phyloP scores from a whole-genome alignment of 768 basidiomycete genomes.

The Boletus sp. region DNA sequence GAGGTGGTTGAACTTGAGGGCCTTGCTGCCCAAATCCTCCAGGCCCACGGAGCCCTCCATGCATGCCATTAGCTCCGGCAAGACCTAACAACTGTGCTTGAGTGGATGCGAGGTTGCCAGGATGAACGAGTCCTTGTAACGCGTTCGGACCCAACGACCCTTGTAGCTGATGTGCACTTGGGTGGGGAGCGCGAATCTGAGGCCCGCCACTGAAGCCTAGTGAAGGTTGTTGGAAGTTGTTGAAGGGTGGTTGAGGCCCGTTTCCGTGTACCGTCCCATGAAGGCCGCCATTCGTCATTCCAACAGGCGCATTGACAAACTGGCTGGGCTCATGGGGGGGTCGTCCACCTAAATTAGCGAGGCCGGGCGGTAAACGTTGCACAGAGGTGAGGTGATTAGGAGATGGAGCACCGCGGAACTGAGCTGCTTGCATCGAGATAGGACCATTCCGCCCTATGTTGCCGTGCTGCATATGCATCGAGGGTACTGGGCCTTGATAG shows the following conservation, averaged over 20 bases:
- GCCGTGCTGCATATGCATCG: constrained; percentile 54
- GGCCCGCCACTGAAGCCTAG: constrained; percentile 43
- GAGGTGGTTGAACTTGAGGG: constrained; percentile 31
- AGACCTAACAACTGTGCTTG: constrained; percentile 47
- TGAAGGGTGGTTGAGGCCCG: constrained; percentile 50
- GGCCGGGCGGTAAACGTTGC: constrained; percentile 73
- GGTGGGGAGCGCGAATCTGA: constrained; percentile 51
- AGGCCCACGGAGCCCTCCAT: constrained; percentile 46
- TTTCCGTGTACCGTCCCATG: constrained; percentile 49
- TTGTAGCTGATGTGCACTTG: constrained; percentile 47
- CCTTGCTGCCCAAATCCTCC: constrained; percentile 39
- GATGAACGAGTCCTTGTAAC: constrained; percentile 53
- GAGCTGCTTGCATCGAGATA: constrained; percentile 56
- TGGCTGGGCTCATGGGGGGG: constrained; percentile 79
- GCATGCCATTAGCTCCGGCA: constrained; percentile 43
- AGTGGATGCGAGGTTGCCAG: constrained; percentile 51
- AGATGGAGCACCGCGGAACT: constrained; percentile 70
- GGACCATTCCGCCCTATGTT: constrained; percentile 48
- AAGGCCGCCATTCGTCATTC: constrained; percentile 46
- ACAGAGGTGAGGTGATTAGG: constrained; percentile 50
- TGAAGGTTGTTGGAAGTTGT: constrained; percentile 48
- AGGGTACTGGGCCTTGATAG: constrained; percentile 48
- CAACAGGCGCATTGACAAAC: constrained; percentile 43
- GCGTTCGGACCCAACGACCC: constrained; percentile 45
- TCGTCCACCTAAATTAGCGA: constrained; percentile 79